These are phyloP conservation scores for barley (Hordeum vulgare) DNA, from an alignment of 176 grass and related monocot genomes.

Conservation along the genomic window DNA sequence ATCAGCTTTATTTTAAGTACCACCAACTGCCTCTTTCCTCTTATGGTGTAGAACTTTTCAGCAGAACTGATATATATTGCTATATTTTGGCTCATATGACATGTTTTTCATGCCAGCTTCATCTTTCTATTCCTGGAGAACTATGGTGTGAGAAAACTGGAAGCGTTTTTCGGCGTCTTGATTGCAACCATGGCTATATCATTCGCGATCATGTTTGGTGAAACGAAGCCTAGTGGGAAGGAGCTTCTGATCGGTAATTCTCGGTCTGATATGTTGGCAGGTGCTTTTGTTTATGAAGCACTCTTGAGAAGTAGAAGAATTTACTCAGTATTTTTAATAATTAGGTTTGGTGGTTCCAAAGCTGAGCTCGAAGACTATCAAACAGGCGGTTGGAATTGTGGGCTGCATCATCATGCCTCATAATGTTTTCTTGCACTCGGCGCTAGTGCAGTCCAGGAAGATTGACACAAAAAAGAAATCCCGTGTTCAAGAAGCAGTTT, in stretches of 20 bases:
- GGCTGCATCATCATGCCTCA: constrained; percentile 96
- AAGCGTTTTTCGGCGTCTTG: constrained; percentile 89
- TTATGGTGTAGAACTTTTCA: not conserved
- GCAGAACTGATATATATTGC: not conserved
- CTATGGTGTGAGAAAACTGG: constrained; percentile 91
- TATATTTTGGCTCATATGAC: constrained; percentile 22
- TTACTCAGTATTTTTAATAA: constrained; percentile 22
- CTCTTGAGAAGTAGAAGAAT: not conserved
- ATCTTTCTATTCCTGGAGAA: constrained; percentile 96
- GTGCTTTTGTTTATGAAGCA: constrained; percentile 6
- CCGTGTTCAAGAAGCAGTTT: constrained; percentile 72
- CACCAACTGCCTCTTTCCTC: not conserved
- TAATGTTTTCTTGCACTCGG: constrained; percentile 90
- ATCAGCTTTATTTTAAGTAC: not conserved
- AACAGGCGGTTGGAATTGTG: constrained; percentile 82
- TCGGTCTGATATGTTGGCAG: not conserved
- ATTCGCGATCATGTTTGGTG: constrained; percentile 93
- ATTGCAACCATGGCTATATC: constrained; percentile 78
- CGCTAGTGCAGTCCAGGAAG: constrained; percentile 84
- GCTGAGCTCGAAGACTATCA: constrained; percentile 67
- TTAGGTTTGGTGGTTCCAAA: constrained; percentile 80
- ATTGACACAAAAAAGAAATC: constrained; percentile 74
- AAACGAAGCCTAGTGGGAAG: constrained; percentile 77
- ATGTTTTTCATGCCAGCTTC: constrained; percentile 61
- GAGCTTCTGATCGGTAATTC: constrained; percentile 85